Conservation (phyloP, 2,329 filamentous ascomycete genomes). For the Penicillium sp. region DNA sequence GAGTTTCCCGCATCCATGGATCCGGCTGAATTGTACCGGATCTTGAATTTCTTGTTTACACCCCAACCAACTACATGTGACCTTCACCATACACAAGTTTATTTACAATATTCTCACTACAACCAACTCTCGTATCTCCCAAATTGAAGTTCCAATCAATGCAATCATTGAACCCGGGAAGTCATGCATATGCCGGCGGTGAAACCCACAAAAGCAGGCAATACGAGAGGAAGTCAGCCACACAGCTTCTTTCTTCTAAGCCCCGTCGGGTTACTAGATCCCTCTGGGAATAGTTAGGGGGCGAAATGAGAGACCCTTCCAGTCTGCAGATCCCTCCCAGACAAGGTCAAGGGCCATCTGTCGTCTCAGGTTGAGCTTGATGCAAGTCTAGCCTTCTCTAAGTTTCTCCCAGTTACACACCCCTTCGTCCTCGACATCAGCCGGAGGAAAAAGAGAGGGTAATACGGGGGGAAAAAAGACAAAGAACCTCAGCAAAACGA, state of each 20-base stretch:
- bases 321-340: conserved; percentile 10
- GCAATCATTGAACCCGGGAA: background rate
- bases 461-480: background rate
- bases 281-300: background rate
- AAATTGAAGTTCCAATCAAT: background rate
- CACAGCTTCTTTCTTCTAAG: conserved; percentile 6
- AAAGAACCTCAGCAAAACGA: background rate
- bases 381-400: background rate
- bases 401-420: background rate
- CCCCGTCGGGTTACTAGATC: background rate
- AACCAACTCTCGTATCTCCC: background rate
- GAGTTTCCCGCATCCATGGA: conserved; percentile 1
- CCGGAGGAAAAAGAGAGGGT: background rate
- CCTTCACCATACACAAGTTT: background rate
- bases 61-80: background rate
- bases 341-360: background rate
- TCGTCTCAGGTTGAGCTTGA: conserved; percentile 6
- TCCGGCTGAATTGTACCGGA: background rate
- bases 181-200: background rate
- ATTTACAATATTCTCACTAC: background rate
- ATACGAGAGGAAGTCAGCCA: conserved; percentile 16
- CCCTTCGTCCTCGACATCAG: background rate
- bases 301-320: conserved; percentile 2
- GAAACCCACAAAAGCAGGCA: conserved; percentile 3
- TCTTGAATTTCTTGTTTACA: background rate